phyloP scores from a whole-genome alignment of 306 rosid genomes.

The Psophocarpus tetragonolobus region DNA sequence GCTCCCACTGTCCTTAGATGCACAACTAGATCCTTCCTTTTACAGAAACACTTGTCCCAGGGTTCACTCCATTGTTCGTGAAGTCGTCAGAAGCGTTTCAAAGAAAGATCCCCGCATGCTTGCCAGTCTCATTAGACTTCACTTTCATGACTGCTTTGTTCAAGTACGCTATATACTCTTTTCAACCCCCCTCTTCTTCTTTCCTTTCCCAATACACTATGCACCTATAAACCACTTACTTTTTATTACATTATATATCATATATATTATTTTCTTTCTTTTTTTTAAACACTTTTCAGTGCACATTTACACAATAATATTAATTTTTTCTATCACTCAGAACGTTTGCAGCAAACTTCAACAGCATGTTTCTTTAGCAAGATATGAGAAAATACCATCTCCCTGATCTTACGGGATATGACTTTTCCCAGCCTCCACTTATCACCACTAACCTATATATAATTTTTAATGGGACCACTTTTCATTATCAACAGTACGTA shows the following conservation, averaged over 20 bases:
- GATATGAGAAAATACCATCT: neutral
- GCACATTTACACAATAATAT: neutral
- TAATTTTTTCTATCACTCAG: neutral
- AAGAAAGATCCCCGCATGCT: conserved; percentile 37
- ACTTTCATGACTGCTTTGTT: conserved; percentile 63
- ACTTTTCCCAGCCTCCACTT: neutral
- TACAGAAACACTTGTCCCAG: conserved; percentile 38
- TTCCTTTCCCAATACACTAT: no score
- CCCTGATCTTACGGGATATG: neutral
- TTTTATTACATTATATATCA: no score
- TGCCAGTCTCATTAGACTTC: conserved; percentile 49
- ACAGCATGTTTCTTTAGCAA: neutral
- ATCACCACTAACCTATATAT: neutral
- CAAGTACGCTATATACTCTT: no score
- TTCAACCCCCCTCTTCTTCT: no score
- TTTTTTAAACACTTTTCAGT: neutral
- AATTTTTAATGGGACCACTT: neutral
- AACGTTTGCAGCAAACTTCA: neutral
- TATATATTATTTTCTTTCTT: neutral
- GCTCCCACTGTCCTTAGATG: conserved; percentile 9
- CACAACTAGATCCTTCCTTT: conserved; percentile 39
- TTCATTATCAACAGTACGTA: neutral
- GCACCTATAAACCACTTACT: no score
- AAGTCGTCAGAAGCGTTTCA: conserved; percentile 6
- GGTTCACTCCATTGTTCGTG: conserved; percentile 14